Base-by-base conservation (phyloP, 225 moss, liverwort and hornwort species). In the Polytrichum formosum region DNA sequence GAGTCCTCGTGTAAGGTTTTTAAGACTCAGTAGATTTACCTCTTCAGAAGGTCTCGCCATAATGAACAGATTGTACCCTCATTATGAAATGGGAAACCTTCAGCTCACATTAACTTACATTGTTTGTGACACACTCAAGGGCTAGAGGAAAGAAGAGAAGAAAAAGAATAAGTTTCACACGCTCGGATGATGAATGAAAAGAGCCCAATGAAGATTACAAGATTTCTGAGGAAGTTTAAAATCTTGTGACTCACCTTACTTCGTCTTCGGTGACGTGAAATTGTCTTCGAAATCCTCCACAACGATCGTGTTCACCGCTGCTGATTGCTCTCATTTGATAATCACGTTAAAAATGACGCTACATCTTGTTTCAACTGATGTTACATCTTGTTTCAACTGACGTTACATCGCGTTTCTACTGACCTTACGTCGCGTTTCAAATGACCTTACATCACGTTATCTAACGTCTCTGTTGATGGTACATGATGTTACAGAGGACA, bases 251-350 rank as follows among this genome's bases (percentile, higher is more conserved):
- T 37, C 69, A 23, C 94, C 92, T 67, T 95, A 95, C 79, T 81
- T 90, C 1, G 92, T 92, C 88, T 90, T 92, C 7, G 92, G 90
- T 27, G 68, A 67, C 1, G 85, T 61, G 10, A 91, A 79, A 31
- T 83, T 55, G 5, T 76, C 83, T 30, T 90, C 88, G 19, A 92
- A 70, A 75, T 92, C 94, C 60, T 95, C 94, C 13, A 95, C 83
- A 1, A 95, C 90, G 22, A 95, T 23, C 1, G 92, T 89, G 54
- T 92, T 92, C 33, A 81, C 86, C 26, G 85, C 79, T 0, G 94
- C 92, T n/a, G n/a, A n/a, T n/a, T n/a, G n/a, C n/a, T n/a, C n/a
- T n/a, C n/a, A n/a, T n/a, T n/a, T n/a, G n/a, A n/a, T n/a, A n/a
- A n/a, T n/a, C n/a, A n/a, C n/a, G n/a, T n/a, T n/a, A n/a, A n/a